phyloP scores from a whole-genome alignment of 2,329 filamentous ascomycete genomes.

The Pyrenophora teres region DNA sequence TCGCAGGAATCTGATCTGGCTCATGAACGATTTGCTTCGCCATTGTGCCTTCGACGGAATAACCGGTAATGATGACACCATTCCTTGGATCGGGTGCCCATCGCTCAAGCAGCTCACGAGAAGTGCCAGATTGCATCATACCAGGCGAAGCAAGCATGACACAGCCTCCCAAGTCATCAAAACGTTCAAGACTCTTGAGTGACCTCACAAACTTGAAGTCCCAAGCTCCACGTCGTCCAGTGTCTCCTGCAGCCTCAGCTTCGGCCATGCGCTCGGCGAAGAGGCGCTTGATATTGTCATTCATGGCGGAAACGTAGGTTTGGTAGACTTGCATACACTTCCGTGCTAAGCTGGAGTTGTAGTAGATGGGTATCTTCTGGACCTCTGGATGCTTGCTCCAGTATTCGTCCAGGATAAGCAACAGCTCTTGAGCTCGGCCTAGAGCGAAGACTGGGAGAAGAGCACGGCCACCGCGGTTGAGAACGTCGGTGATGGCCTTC shows the following conservation, averaged over 20 bases:
- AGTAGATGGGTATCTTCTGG: slow-evolving; percentile 93
- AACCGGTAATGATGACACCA: slow-evolving; percentile 97
- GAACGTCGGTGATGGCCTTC: slow-evolving; percentile 89
- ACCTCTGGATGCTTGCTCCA: slow-evolving; percentile 89
- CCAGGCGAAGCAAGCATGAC: slow-evolving; percentile 97
- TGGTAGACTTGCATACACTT: slow-evolving; percentile 99
- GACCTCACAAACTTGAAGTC: slow-evolving; percentile 95
- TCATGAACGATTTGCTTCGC: slow-evolving; percentile 94
- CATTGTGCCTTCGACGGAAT: slow-evolving; percentile 98
- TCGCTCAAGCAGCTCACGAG: slow-evolving; percentile 85
- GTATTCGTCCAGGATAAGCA: slow-evolving; percentile 95
- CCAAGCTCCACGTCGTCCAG: slow-evolving; percentile 82
- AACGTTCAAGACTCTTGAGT: slow-evolving; percentile 89
- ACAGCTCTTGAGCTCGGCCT: slow-evolving; percentile 88
- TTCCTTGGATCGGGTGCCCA: slow-evolving; percentile 98
- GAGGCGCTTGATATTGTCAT: slow-evolving; percentile 97
- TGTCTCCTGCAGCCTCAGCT: slow-evolving; percentile 78
- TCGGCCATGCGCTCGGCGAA: slow-evolving; percentile 92
- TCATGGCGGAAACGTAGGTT: slow-evolving; percentile 98
- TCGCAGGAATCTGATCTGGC: slow-evolving; percentile 89
- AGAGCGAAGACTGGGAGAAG: slow-evolving; percentile 95
- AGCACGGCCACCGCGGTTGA: slow-evolving; percentile 90
- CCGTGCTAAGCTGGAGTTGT: slow-evolving; percentile 89
- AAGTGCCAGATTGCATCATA: slow-evolving; percentile 98
- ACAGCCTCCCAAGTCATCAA: slow-evolving; percentile 93